Percentiles rank a stretch among this genome's conserved stretches.
Evolutionary conservation across 257 asterid genomes (phyloP).

Genomic region (Solanum arcanum): DNA sequence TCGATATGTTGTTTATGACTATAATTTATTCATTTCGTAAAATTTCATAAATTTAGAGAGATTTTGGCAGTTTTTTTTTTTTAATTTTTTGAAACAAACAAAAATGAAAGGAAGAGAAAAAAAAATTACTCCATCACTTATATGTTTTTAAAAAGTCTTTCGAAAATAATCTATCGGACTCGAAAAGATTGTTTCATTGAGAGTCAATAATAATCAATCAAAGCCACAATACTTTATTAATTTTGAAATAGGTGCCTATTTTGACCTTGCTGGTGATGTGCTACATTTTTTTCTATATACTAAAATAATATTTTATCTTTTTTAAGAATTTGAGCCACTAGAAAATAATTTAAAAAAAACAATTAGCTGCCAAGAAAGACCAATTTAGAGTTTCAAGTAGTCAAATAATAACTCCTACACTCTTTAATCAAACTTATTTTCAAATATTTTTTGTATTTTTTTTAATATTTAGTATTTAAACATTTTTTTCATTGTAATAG

Average conservation of each 20-base stretch:
- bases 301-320: background rate
- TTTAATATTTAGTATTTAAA: background rate
- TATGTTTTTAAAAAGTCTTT: background rate
- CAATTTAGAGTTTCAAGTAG: background rate
- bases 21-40: too few relatives aligned
- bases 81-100: background rate
- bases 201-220: background rate
- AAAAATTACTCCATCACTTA: accelerated
- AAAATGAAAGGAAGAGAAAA: background rate
- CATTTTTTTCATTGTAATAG: background rate
- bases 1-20: too few relatives aligned
- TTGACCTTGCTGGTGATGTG: background rate
- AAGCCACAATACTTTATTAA: background rate
- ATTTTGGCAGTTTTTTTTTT: accelerated
- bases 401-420: background rate
- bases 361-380: background rate
- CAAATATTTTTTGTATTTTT: background rate
- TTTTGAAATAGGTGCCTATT: background rate
- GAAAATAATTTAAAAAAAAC: background rate
- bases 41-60: accelerated
- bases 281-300: background rate
- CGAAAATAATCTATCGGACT: accelerated
- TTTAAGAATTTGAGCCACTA: background rate
- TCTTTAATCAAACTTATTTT: background rate
- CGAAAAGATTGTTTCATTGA: background rate